A percentile compares a stretch with the other conserved stretches of the same genome.
These are phyloP conservation scores for Arthrobotrys sphaeroides DNA, from an alignment of 2,329 filamentous ascomycete species.

Conservation along the genomic window DNA sequence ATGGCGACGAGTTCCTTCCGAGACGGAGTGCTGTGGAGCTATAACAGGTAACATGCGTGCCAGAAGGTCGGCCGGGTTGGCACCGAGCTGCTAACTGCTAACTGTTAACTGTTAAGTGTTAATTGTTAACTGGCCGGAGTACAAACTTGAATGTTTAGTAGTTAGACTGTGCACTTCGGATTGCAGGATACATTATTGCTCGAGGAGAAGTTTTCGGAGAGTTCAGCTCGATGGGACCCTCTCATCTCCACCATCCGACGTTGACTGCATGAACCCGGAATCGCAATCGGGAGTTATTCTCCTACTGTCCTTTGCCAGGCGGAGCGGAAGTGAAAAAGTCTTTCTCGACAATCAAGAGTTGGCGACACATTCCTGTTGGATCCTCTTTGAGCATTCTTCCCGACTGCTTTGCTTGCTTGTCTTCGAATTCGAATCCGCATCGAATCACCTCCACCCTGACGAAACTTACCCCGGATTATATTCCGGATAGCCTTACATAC, in stretches of 20 bases:
- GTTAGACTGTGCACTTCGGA: no score
- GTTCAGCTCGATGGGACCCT: no score
- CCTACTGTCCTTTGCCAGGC: background rate
- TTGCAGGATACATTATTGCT: no score
- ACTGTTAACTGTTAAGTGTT: no score
- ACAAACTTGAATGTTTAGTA: no score
- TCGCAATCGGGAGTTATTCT: slow-evolving; percentile 11
- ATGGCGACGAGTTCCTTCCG: background rate
- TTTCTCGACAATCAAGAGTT: background rate
- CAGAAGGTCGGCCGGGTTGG: background rate
- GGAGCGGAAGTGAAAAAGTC: background rate
- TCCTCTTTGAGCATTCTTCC: no score
- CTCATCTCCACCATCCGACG: no score
- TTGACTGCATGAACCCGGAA: background rate
- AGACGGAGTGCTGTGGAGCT: background rate
- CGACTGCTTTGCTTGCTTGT: background rate
- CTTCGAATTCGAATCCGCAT: no score
- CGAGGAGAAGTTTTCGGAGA: no score
- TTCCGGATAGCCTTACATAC: background rate
- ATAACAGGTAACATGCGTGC: background rate
- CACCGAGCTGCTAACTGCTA: no score
- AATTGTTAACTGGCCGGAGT: background rate
- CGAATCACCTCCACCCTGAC: background rate
- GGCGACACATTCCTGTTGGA: background rate
- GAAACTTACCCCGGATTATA: background rate